These are phyloP conservation scores for Cornus kousa DNA, from an alignment of 148 eudicot genomes.

Conservation along the genomic window DNA sequence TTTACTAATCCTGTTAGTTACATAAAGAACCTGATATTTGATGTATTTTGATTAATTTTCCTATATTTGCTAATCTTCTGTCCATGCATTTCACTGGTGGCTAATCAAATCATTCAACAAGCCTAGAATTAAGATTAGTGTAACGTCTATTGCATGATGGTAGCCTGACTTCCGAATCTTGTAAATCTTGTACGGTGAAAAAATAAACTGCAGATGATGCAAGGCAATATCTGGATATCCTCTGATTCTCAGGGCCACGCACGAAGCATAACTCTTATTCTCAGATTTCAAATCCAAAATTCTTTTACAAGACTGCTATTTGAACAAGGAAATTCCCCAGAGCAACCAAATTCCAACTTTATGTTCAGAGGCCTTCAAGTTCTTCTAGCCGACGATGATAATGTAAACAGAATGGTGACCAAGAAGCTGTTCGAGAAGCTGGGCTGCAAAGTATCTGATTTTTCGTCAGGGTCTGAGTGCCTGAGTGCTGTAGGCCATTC, in stretches of 20 bases:
- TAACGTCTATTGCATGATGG: not conserved
- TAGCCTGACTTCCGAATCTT: not conserved
- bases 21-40: not conserved
- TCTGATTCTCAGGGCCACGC: conserved; percentile 40
- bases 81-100: not conserved
- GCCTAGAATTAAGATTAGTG: not conserved
- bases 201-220: conserved; percentile 57
- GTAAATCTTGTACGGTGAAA: conserved; percentile 7
- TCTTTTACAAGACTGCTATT: conserved; percentile 19
- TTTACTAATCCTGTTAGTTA: not conserved
- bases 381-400: conserved; percentile 64
- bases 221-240: conserved; percentile 75
- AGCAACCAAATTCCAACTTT: conserved; percentile 23
- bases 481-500: conserved; percentile 48
- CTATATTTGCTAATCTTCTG: not conserved
- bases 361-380: conserved; percentile 51
- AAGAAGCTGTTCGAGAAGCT: conserved; percentile 66
- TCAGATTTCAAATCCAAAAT: conserved; percentile 46
- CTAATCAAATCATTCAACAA: not conserved
- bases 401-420: conserved; percentile 64
- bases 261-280: conserved; percentile 57
- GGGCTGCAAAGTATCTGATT: conserved; percentile 61
- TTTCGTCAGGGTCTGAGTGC: conserved; percentile 64
- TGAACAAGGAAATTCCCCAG: conserved; percentile 28
- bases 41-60: not conserved